These are phyloP conservation scores for Cymbopogon flexuosus DNA, from an alignment of 202 grass and related monocot species.

Conservation along the genomic window DNA sequence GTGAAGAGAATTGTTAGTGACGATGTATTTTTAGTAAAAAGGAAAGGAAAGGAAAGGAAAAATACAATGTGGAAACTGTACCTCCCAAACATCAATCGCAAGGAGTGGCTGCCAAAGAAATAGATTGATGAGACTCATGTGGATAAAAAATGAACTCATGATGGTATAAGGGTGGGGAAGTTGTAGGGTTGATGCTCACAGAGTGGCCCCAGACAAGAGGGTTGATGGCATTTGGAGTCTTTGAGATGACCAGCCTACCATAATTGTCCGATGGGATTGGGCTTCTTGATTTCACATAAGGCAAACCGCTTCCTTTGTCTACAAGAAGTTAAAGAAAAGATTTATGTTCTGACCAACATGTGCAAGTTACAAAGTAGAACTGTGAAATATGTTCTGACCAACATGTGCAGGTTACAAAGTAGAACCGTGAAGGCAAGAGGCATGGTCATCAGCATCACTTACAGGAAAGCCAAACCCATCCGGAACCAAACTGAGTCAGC, in stretches of 20 bases:
- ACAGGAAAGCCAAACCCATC: slow-evolving; percentile 96
- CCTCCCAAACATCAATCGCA: slow-evolving; percentile 93
- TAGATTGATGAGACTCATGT: slow-evolving; percentile 23
- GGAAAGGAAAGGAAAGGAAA: slow-evolving; percentile 3
- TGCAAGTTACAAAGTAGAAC: background rate
- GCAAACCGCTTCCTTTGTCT: slow-evolving; percentile 74
- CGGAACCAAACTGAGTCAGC: slow-evolving; percentile 83
- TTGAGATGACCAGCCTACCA: slow-evolving; percentile 68
- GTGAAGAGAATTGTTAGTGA: background rate
- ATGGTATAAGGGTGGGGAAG: background rate
- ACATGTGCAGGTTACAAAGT: background rate
- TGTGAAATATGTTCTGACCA: background rate
- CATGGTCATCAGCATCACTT: slow-evolving; percentile 30
- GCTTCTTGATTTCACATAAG: slow-evolving; percentile 66
- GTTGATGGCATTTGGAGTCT: slow-evolving; percentile 77
- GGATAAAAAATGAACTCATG: background rate
- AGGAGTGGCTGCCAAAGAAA: slow-evolving; percentile 81
- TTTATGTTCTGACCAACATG: slow-evolving; percentile 1
- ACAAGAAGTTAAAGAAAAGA: slow-evolving; percentile 9
- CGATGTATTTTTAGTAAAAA: background rate
- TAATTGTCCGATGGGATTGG: slow-evolving; percentile 68
- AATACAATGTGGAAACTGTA: slow-evolving; percentile 19
- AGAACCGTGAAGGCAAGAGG: background rate
- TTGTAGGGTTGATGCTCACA: slow-evolving; percentile 42
- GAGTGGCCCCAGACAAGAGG: slow-evolving; percentile 86